These are phyloP conservation scores for Clonostachys byssicola DNA, from an alignment of 2,329 filamentous ascomycete species.

Conservation along the genomic window DNA sequence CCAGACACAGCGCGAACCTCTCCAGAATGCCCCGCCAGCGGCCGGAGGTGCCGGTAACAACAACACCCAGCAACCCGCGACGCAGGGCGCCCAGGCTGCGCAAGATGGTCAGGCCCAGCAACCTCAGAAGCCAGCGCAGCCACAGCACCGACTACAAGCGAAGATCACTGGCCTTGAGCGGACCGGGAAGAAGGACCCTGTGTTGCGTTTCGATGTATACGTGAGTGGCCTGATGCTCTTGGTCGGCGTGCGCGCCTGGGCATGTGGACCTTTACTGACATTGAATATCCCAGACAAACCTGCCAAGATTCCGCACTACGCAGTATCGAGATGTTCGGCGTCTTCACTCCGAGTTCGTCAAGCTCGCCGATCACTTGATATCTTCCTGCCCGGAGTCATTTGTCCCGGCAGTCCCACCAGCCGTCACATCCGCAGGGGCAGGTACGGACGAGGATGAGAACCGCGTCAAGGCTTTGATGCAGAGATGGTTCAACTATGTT, in stretches of 20 bases:
- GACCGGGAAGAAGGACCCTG: constrained; percentile 91
- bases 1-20: not conserved
- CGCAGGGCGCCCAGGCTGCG: constrained; percentile 18
- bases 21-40: constrained; percentile 1
- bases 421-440: constrained; percentile 88
- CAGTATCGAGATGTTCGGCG: constrained; percentile 97
- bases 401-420: constrained; percentile 90
- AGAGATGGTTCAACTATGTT: constrained; percentile 92
- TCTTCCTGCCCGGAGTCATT: constrained; percentile 96
- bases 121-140: constrained; percentile 55
- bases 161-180: constrained; percentile 94
- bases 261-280: constrained; percentile 6
- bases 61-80: constrained; percentile 7
- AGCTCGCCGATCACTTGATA: constrained; percentile 92
- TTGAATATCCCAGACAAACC: constrained; percentile 70
- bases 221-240: constrained; percentile 43
- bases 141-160: constrained; percentile 81
- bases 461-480: constrained; percentile 82
- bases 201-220: constrained; percentile 93
- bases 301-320: constrained; percentile 96
- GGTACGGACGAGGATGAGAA: constrained; percentile 94
- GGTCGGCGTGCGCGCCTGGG: not conserved
- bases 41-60: constrained; percentile 3
- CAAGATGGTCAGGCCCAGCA: constrained; percentile 32
- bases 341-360: constrained; percentile 91